These are phyloP conservation scores for Diaporthe vexans DNA, from an alignment of 2,329 filamentous ascomycete species.

Conservation along the genomic window DNA sequence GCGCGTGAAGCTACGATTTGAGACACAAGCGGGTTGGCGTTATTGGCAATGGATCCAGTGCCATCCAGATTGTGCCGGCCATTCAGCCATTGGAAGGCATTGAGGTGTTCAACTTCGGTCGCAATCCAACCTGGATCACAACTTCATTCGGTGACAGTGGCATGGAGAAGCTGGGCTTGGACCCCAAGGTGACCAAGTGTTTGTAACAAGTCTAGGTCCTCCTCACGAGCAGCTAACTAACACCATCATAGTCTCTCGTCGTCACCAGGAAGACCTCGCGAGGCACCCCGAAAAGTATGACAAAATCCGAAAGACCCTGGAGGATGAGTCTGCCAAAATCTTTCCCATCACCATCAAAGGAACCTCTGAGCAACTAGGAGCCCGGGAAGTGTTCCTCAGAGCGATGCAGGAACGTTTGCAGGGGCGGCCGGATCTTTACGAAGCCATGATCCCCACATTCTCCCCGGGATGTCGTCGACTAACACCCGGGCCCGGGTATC, in stretches of 20 bases:
- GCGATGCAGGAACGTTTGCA: neutral
- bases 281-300: constrained; percentile 6
- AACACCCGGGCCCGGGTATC: neutral
- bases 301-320: neutral
- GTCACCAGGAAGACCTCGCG: neutral
- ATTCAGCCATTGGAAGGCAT: neutral
- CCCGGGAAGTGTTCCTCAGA: neutral
- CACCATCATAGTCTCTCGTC: neutral
- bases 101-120: neutral
- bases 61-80: neutral
- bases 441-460: neutral
- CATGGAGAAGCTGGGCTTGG: neutral
- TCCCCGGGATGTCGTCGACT: neutral
- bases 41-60: constrained; percentile 4
- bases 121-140: neutral
- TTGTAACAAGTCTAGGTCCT: neutral
- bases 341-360: neutral
- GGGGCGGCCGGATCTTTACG: neutral
- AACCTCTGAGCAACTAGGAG: neutral
- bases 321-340: neutral
- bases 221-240: neutral
- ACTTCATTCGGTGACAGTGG: neutral
- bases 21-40: neutral
- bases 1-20: neutral
- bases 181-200: neutral